phyloP scores from a whole-genome alignment of 73 alveolate species.

The Tetrahymena thermophila region DNA sequence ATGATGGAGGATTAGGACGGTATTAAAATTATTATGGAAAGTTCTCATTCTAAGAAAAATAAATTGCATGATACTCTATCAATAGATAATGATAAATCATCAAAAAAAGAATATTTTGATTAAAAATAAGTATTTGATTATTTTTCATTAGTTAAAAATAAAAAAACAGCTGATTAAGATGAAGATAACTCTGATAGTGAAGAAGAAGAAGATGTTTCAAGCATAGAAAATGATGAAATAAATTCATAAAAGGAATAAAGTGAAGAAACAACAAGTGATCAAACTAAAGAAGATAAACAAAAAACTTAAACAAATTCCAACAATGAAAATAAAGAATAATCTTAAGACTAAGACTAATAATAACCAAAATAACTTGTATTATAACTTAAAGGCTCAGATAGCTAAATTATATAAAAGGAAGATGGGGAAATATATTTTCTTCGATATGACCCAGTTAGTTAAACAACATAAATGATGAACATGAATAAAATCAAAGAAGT shows the following conservation, averaged over 20 bases:
- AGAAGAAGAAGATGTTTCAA: background rate
- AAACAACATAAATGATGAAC: background rate
- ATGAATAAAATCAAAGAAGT: background rate
- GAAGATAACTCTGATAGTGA: background rate
- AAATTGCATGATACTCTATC: background rate
- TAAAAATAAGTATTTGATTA: background rate
- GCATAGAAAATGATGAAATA: background rate
- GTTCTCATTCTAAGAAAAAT: background rate
- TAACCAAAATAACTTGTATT: background rate
- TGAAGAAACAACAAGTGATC: background rate
- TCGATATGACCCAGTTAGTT: background rate
- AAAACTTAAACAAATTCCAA: background rate
- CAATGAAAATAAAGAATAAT: background rate
- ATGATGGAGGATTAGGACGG: background rate
- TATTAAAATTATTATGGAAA: background rate
- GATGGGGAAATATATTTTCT: background rate
- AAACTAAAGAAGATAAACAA: background rate
- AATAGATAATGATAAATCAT: background rate
- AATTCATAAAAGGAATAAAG: background rate
- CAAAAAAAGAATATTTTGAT: background rate
- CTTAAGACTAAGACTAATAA: background rate
- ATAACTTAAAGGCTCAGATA: background rate
- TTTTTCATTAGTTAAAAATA: background rate
- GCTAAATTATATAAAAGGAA: background rate
- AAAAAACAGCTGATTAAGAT: background rate